These are phyloP conservation scores for Gossypium herbaceum DNA, from an alignment of 345 rosid genomes.

Conservation along the genomic window DNA sequence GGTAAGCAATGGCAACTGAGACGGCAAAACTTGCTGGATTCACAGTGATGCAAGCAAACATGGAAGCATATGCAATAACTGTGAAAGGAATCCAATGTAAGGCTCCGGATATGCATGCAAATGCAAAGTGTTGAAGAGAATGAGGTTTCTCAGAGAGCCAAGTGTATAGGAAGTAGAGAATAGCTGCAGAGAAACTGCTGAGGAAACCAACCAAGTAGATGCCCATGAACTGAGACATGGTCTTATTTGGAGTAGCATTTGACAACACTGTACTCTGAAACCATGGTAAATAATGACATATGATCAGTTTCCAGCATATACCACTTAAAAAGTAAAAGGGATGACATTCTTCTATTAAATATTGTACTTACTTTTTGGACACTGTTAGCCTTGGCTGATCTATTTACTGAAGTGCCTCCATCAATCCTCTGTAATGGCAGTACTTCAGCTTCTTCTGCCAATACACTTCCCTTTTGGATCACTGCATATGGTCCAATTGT, in stretches of 20 bases:
- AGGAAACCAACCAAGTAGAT: slow-evolving; percentile 51
- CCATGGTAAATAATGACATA: not conserved
- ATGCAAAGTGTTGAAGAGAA: slow-evolving; percentile 40
- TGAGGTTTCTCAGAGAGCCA: slow-evolving; percentile 28
- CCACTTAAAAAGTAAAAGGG: not conserved
- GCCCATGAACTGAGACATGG: slow-evolving; percentile 43
- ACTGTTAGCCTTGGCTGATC: slow-evolving; percentile 22
- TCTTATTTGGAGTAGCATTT: slow-evolving; percentile 18
- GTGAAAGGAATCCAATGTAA: slow-evolving; percentile 63
- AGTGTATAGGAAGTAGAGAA: slow-evolving; percentile 38
- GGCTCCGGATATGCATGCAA: slow-evolving; percentile 50
- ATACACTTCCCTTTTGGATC: slow-evolving; percentile 50
- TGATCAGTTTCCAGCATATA: not conserved
- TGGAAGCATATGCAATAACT: slow-evolving; percentile 36
- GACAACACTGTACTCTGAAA: slow-evolving; percentile 29
- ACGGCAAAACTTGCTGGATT: slow-evolving; percentile 36
- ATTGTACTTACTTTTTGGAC: slow-evolving; percentile 28
- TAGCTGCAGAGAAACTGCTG: slow-evolving; percentile 52
- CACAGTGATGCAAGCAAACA: slow-evolving; percentile 27
- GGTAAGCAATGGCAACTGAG: slow-evolving; percentile 34
- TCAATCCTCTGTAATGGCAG: slow-evolving; percentile 48
- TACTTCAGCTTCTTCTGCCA: slow-evolving; percentile 46
- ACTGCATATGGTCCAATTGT: slow-evolving; percentile 61
- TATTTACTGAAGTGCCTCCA: slow-evolving; percentile 30
- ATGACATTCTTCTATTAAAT: too few relatives aligned